These are phyloP conservation scores for Pythium phragmiticola DNA, from an alignment of 352 stramenopile species.

Conservation along the genomic window DNA sequence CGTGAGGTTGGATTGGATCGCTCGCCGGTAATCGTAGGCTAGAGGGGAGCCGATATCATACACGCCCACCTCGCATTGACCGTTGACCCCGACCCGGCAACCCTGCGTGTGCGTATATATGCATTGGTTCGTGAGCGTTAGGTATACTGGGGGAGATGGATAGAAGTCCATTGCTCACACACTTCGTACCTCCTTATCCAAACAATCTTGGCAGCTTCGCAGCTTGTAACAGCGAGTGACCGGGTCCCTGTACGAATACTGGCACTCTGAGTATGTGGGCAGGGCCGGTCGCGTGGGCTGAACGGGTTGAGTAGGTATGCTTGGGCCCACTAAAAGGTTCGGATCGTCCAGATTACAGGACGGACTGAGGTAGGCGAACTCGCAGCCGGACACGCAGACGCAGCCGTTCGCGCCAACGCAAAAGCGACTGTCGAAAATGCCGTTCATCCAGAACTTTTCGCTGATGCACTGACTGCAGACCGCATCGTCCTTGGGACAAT, in stretches of 20 bases:
- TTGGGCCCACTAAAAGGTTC: no score
- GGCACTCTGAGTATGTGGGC: no score
- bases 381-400: conserved; percentile 12
- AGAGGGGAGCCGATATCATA: no score
- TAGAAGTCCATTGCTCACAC: no score
- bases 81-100: conserved; percentile 1
- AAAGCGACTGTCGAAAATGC: conserved; percentile 10
- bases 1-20: background rate
- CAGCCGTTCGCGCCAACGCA: conserved; percentile 14
- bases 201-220: conserved; percentile 6
- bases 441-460: background rate
- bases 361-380: background rate
- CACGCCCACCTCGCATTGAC: background rate
- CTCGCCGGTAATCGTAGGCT: background rate
- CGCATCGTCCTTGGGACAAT: conserved; percentile 1
- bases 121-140: no score
- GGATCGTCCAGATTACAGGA: no score
- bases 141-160: no score
- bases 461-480: conserved; percentile 3
- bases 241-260: no score
- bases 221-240: no score
- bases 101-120: background rate
- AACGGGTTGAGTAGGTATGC: no score
- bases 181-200: background rate
- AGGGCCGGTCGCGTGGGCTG: no score